These are phyloP conservation scores for Ambrosiella xylebori DNA, from an alignment of 2,329 filamentous ascomycete species.

Conservation along the genomic window DNA sequence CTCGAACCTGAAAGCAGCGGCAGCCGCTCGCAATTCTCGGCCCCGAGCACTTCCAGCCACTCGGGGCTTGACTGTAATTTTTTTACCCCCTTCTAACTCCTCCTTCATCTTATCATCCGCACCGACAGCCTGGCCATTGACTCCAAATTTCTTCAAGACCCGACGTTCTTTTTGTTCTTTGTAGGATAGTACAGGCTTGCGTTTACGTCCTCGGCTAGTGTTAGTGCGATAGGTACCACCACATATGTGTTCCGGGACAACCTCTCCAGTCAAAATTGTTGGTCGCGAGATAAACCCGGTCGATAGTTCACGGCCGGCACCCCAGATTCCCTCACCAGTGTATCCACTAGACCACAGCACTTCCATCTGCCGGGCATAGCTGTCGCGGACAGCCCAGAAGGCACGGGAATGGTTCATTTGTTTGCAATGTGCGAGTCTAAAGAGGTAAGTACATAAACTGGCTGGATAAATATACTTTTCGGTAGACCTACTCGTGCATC, in stretches of 20 bases:
- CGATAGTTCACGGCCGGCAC: slow-evolving; percentile 45
- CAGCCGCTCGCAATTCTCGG: slow-evolving; percentile 57
- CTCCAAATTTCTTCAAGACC: slow-evolving; percentile 62
- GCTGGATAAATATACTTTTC: neutral
- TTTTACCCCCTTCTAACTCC: slow-evolving; percentile 49
- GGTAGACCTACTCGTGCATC: slow-evolving; percentile 54
- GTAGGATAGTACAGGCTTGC: slow-evolving; percentile 39
- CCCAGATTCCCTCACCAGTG: slow-evolving; percentile 72
- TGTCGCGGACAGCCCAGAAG: slow-evolving; percentile 67
- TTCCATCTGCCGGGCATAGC: slow-evolving; percentile 54
- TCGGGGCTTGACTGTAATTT: slow-evolving; percentile 46
- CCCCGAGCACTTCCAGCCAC: slow-evolving; percentile 61
- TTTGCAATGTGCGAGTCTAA: slow-evolving; percentile 62
- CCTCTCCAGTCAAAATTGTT: slow-evolving; percentile 33
- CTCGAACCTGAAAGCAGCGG: slow-evolving; percentile 58
- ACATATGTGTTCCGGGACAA: slow-evolving; percentile 55
- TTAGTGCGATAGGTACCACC: slow-evolving; percentile 59
- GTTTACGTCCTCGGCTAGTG: slow-evolving; percentile 36
- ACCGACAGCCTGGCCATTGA: slow-evolving; percentile 49
- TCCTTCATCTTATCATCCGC: slow-evolving; percentile 49
- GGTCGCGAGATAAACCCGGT: slow-evolving; percentile 43
- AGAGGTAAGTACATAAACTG: neutral
- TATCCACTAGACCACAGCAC: slow-evolving; percentile 53
- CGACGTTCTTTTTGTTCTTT: slow-evolving; percentile 55
- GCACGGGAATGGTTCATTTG: slow-evolving; percentile 77